A percentile compares a stretch with the other conserved stretches of the same genome.
Conservation (phyloP, 768 basidiomycete species). For the Russula vinacea region DNA sequence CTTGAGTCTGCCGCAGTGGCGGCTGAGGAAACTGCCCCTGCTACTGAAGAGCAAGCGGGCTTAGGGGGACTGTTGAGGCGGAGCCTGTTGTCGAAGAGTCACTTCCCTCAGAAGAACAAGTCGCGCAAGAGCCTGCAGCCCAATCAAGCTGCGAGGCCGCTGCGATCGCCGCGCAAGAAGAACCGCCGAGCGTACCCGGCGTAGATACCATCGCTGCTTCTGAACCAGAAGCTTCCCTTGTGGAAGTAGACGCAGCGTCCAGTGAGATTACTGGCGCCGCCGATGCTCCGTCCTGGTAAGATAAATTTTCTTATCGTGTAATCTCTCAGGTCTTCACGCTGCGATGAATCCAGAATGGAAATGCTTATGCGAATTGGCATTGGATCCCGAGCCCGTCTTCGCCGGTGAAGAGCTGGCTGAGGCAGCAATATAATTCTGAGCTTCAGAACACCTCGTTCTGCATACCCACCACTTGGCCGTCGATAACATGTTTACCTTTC, state of each 20-base stretch:
- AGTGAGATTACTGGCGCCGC: background rate
- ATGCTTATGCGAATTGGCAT: background rate
- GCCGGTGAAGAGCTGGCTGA: background rate
- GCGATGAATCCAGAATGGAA: background rate
- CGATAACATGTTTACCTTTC: background rate
- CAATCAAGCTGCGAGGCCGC: too few species aligned
- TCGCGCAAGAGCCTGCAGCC: background rate
- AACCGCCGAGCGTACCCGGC: background rate
- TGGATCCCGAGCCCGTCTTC: background rate
- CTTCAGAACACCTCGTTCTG: background rate
- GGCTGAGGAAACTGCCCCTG: background rate
- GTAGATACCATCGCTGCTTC: background rate
- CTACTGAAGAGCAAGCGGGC: background rate
- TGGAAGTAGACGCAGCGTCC: background rate
- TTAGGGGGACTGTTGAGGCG: background rate
- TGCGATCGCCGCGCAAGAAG: background rate
- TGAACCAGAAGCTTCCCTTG: constrained; percentile 1
- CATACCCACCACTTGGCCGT: constrained; percentile 1
- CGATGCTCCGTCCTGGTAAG: constrained; percentile 7
- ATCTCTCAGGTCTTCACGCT: background rate
- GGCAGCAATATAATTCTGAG: background rate
- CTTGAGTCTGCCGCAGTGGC: background rate
- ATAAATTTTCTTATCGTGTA: background rate
- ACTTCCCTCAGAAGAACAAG: constrained; percentile 3
- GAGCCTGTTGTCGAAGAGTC: background rate